Percentiles rank a stretch among this genome's conserved stretches.
Conservation (phyloP, 352 stramenopile genomes). For the Phytophthora podocarpi region DNA sequence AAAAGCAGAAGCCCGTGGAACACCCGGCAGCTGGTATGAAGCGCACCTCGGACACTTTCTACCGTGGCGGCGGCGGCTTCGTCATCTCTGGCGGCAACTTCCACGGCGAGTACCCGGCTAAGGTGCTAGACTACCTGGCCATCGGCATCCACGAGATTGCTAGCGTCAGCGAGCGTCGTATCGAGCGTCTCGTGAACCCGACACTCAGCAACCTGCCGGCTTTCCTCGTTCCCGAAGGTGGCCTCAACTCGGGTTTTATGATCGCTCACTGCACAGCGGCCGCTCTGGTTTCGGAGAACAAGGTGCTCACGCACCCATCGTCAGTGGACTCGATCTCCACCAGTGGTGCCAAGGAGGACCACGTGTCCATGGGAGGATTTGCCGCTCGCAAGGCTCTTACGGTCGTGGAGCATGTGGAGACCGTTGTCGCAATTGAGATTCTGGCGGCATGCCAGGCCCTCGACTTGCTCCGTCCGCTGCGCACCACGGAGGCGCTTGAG, state of each 20-base stretch:
- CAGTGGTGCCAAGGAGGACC: conserved; percentile 88
- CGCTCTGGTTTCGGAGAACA: conserved; percentile 90
- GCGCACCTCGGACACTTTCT: conserved; percentile 84
- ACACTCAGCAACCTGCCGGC: conserved; percentile 85
- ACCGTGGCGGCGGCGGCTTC: conserved; percentile 74
- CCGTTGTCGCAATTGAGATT: conserved; percentile 88
- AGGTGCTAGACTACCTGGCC: conserved; percentile 90
- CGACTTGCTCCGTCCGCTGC: conserved; percentile 82
- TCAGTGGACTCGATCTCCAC: conserved; percentile 91
- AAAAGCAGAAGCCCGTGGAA: conserved; percentile 45
- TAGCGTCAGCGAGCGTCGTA: conserved; percentile 84
- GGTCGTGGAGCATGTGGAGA: conserved; percentile 88
- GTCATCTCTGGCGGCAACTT: conserved; percentile 93
- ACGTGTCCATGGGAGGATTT: conserved; percentile 91
- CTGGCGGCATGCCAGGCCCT: conserved; percentile 88
- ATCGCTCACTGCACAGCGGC: conserved; percentile 90
- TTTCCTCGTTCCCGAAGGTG: conserved; percentile 86
- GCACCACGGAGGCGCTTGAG: conserved; percentile 82
- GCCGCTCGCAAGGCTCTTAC: conserved; percentile 84
- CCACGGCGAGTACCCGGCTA: conserved; percentile 90
- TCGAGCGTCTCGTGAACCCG: conserved; percentile 89
- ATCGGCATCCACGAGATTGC: conserved; percentile 88
- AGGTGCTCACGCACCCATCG: conserved; percentile 87
- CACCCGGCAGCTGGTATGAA: conserved; percentile 67
- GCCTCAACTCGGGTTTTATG: conserved; percentile 92